phyloP scores from a whole-genome alignment of 1,284 basidiomycete species.

The Spongiforma sp. region DNA sequence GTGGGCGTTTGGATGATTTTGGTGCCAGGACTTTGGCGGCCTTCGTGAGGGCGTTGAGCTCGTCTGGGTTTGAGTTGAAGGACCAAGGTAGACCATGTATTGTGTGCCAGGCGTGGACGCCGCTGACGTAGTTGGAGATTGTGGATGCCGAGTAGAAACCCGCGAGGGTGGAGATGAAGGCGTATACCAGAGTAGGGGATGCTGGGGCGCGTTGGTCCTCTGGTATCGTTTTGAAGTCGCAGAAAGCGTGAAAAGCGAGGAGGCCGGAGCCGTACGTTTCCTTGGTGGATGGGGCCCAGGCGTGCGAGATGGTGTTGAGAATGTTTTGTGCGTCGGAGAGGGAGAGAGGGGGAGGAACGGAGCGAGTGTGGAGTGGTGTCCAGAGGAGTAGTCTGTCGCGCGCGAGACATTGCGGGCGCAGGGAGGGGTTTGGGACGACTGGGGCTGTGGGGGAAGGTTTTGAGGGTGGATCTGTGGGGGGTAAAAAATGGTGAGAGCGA shows the following conservation, averaged over 20 bases:
- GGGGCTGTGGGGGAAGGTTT: not conserved
- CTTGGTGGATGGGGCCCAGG: not conserved
- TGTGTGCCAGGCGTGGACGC: not conserved
- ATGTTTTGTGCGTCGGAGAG: not conserved
- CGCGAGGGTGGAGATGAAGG: not conserved
- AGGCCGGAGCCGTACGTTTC: not conserved
- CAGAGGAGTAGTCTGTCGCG: not conserved
- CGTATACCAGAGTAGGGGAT: accelerated
- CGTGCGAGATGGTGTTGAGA: not conserved
- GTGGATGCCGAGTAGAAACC: not conserved
- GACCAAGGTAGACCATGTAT: not conserved
- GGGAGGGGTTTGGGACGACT: not conserved
- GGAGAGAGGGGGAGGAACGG: not conserved
- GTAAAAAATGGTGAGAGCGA: too few species aligned
- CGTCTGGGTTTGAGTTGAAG: not conserved
- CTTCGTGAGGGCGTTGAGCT: not conserved
- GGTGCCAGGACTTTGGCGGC: not conserved
- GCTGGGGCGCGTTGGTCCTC: not conserved
- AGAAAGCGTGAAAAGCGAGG: constrained; percentile 1
- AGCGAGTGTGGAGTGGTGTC: not conserved
- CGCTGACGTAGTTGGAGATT: not conserved
- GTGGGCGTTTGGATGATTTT: not conserved
- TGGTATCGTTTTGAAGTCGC: not conserved
- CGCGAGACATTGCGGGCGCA: not conserved
- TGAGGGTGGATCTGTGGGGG: too few species aligned